Base-by-base conservation (phyloP, 352 stramenopile genomes). In the Peronospora destructor region DNA sequence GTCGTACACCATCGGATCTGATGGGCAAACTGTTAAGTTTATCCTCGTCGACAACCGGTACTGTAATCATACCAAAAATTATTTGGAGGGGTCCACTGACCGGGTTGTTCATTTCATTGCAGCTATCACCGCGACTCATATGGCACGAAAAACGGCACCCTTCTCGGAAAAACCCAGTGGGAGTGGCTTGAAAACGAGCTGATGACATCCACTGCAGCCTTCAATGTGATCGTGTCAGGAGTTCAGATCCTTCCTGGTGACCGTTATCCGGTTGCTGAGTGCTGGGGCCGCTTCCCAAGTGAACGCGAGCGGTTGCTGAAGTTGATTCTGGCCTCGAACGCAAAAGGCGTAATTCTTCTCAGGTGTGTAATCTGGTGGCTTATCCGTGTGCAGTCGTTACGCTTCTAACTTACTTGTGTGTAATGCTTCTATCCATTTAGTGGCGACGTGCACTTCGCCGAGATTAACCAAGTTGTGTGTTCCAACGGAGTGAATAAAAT, bases 151-250 rank as follows among this genome's bases (percentile, higher is more conserved):
- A 64, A 75, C 47, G 85, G 85, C 9, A 71, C 85, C 40, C 74
- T 95, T 35, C 64, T 96, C 21, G 86, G 86, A 43, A 54, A 75
- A 10, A 54, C 50, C 10, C 86, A 96, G 51, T 96, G 86, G 86
- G 35, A 60, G 7, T 96, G 84, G 84, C 75, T 96, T 43, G 79
- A 94, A 45, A 66, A 75, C 2, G 76, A 94, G 49, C 71, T 96
- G 28, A 68, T 58, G 28, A 71, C 78, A 33, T 87, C 87, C 6
- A 87, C 55, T 11, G 87, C 91, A 13, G 68, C 83, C 36, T 94
- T 97, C 48, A 97, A 97, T 63, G 84, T 98, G 23, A 84, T 98
- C 55, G 85, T 97, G 6, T 94, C 77, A 28, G 88, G 88, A 19
- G 75, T 97, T 19, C 90, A 98, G 60, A 76, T 97, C 36, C 73